A percentile compares a stretch with the other conserved stretches of the same genome.
phyloP scores from a whole-genome alignment of 2,329 filamentous ascomycete genomes.

The Diplodia corticola region DNA sequence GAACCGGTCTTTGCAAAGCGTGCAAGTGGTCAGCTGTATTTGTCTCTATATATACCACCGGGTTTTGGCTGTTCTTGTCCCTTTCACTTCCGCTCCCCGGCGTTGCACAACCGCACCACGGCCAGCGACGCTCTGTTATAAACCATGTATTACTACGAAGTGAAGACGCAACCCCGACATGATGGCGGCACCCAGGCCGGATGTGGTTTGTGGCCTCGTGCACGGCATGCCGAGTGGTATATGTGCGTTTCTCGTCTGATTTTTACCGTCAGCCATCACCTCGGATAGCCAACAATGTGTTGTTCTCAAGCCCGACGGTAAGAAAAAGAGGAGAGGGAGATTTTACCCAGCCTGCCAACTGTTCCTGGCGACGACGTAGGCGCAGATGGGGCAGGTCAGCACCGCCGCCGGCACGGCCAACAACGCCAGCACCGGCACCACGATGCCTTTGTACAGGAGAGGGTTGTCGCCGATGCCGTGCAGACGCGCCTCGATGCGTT shows the following conservation, averaged over 20 bases:
- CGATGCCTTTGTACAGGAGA: background rate
- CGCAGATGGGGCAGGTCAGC: background rate
- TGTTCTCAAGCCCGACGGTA: background rate
- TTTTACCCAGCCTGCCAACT: background rate
- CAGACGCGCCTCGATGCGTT: background rate
- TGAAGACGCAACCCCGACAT: background rate
- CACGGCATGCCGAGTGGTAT: background rate
- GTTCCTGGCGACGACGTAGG: background rate
- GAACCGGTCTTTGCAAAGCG: background rate
- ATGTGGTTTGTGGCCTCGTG: background rate
- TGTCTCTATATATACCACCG: background rate
- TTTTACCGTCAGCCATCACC: background rate
- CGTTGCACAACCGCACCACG: background rate
- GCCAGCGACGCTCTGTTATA: background rate
- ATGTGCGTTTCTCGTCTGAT: background rate
- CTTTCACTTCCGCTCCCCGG: background rate
- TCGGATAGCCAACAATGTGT: background rate
- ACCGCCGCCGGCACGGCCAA: background rate
- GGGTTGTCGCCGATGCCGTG: background rate
- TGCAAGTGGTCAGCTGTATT: background rate
- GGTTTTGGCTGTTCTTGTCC: background rate
- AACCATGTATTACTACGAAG: background rate
- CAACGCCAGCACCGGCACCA: background rate
- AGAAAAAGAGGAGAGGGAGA: background rate
- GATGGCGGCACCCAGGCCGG: slow-evolving; percentile 1